phyloP scores from a whole-genome alignment of 257 asterid species.

The Gynochthodes officinalis region DNA sequence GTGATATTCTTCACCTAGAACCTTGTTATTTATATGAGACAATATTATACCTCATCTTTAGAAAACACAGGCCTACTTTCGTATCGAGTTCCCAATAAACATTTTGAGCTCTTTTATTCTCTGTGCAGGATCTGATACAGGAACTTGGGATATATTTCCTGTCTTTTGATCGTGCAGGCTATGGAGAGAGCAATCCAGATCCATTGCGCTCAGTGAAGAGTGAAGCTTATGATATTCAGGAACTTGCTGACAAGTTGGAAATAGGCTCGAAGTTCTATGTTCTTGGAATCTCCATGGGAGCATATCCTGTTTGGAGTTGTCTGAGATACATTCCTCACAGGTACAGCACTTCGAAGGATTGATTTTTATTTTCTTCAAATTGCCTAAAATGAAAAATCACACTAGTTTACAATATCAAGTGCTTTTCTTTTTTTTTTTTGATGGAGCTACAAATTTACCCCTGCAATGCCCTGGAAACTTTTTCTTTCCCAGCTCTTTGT shows the following conservation, averaged over 20 bases:
- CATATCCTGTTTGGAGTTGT: constrained; percentile 63
- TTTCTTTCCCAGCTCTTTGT: not conserved
- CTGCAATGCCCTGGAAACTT: not conserved
- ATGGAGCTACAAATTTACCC: not conserved
- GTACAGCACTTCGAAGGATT: constrained; percentile 27
- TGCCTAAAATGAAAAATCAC: not conserved
- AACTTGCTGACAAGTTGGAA: constrained; percentile 69
- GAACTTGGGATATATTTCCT: constrained; percentile 55
- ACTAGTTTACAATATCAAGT: not conserved
- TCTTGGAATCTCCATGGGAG: constrained; percentile 79
- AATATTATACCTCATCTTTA: not conserved
- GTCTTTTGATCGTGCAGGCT: constrained; percentile 86
- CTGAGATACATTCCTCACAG: constrained; percentile 73
- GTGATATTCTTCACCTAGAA: not conserved
- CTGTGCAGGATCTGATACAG: constrained; percentile 51
- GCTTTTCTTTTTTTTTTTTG: not conserved
- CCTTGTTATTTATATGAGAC: not conserved
- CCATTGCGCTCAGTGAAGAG: constrained; percentile 66
- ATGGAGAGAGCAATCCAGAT: constrained; percentile 89
- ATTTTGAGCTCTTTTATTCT: not conserved
- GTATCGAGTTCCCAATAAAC: no score
- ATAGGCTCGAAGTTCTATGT: constrained; percentile 65
- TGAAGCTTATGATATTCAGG: constrained; percentile 81
- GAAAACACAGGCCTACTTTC: not conserved
- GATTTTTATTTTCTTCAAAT: not conserved